Evolutionary conservation across 352 stramenopile species (phyloP).

Genomic region (Phytophthora foliorum): DNA sequence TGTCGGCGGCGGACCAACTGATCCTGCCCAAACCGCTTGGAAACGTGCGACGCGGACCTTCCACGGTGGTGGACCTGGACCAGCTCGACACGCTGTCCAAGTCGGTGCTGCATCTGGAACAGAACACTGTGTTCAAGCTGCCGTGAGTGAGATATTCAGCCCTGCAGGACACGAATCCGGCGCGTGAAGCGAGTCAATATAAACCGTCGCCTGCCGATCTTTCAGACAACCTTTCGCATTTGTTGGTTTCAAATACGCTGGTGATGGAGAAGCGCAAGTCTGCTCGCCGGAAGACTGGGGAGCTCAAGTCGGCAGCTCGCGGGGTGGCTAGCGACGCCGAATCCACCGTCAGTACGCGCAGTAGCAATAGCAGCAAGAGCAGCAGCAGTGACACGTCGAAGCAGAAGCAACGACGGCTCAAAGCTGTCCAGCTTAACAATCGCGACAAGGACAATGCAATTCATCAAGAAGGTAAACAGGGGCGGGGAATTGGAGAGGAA

Average conservation of each 20-base stretch:
- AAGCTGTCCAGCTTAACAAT: conserved; percentile 7
- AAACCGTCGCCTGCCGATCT: conserved; percentile 31
- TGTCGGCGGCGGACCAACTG: conserved; percentile 46
- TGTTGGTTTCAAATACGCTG: conserved; percentile 17
- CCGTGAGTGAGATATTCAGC: conserved; percentile 43
- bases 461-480: not conserved
- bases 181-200: conserved; percentile 20
- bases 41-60: conserved; percentile 27
- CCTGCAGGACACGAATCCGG: not conserved
- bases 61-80: conserved; percentile 46
- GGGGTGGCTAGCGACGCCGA: conserved; percentile 30
- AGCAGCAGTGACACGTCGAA: conserved; percentile 24
- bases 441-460: not conserved
- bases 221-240: conserved; percentile 32
- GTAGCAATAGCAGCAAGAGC: conserved; percentile 26
- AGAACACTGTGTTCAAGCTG: conserved; percentile 74
- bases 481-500: not conserved
- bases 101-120: conserved; percentile 78
- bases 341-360: conserved; percentile 40
- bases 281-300: conserved; percentile 19
- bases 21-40: conserved; percentile 56
- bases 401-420: conserved; percentile 25
- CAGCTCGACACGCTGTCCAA: conserved; percentile 76
- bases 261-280: conserved; percentile 37
- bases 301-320: conserved; percentile 15